Evolutionary conservation across 2,329 filamentous ascomycete genomes (phyloP).

Genomic region (Trichoderma sp.): DNA sequence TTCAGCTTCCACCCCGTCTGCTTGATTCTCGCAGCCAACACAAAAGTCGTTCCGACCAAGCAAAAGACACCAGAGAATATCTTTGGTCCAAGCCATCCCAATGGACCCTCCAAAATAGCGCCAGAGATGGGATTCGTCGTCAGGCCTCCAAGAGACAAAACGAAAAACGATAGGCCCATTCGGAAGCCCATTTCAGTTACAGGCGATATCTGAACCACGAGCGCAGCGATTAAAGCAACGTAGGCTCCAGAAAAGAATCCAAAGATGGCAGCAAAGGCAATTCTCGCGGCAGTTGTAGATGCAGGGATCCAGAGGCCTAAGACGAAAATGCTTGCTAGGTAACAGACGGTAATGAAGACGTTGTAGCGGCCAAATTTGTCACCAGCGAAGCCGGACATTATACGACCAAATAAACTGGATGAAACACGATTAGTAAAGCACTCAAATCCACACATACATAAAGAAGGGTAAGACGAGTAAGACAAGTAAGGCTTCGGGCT

Average conservation of each 20-base stretch:
- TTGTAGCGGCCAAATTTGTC: slow-evolving; percentile 39
- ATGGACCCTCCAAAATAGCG: slow-evolving; percentile 41
- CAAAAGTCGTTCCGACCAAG: slow-evolving; percentile 37
- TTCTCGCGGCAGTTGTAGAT: slow-evolving; percentile 33
- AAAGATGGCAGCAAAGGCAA: slow-evolving; percentile 41
- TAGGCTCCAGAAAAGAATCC: slow-evolving; percentile 44
- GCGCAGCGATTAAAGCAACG: slow-evolving; percentile 39
- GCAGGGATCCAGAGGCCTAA: slow-evolving; percentile 47
- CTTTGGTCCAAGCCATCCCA: slow-evolving; percentile 44
- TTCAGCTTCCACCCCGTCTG: slow-evolving; percentile 36
- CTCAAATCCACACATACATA: not conserved
- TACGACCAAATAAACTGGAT: slow-evolving; percentile 35
- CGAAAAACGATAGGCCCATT: slow-evolving; percentile 50
- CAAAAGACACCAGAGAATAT: slow-evolving; percentile 43
- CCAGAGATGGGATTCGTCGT: slow-evolving; percentile 62
- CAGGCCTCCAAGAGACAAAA: slow-evolving; percentile 60
- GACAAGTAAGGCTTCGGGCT: not conserved
- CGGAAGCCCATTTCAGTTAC: slow-evolving; percentile 44
- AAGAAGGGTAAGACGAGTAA: no score
- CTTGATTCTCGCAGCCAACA: slow-evolving; percentile 35
- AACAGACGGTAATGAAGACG: slow-evolving; percentile 48
- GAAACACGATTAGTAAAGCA: not conserved
- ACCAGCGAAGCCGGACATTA: slow-evolving; percentile 32
- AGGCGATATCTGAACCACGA: slow-evolving; percentile 55
- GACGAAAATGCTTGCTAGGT: slow-evolving; percentile 41